Evolutionary conservation across 768 basidiomycete species (phyloP).

Genomic region (Suillus paluster): DNA sequence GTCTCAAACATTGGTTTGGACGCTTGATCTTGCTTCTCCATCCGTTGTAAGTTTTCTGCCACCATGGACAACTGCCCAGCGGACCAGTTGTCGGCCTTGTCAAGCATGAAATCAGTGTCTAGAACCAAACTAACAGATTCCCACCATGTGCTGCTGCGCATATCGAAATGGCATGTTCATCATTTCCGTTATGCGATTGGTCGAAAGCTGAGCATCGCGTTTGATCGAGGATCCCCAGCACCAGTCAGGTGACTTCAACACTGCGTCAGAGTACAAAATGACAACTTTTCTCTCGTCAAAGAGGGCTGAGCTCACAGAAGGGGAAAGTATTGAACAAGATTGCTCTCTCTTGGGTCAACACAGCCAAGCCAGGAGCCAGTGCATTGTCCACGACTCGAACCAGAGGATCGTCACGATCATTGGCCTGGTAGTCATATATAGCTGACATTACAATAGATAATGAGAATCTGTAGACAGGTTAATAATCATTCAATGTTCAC

Average conservation of each 20-base stretch:
- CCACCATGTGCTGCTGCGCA: constrained; percentile 8
- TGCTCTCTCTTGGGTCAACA: constrained; percentile 7
- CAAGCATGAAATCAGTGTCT: too few species aligned
- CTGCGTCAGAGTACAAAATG: neutral
- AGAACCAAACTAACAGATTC: neutral
- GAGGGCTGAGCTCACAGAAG: constrained; percentile 3
- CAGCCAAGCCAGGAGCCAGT: neutral
- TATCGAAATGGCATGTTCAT: constrained; percentile 11
- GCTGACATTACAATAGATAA: constrained; percentile 25
- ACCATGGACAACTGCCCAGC: constrained; percentile 21
- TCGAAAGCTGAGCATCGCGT: constrained; percentile 7
- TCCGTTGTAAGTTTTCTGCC: constrained; percentile 20
- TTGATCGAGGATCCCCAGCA: constrained; percentile 41
- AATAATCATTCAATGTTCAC: neutral
- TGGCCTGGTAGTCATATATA: constrained; percentile 41
- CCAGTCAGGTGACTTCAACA: constrained; percentile 29
- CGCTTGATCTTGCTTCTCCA: constrained; percentile 9
- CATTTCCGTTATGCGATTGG: neutral
- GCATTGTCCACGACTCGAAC: constrained; percentile 30
- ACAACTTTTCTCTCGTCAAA: neutral
- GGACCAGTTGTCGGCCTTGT: neutral
- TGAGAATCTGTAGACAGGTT: neutral
- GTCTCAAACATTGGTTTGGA: constrained; percentile 5
- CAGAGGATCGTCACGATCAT: constrained; percentile 37
- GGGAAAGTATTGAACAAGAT: neutral